Evolutionary conservation across 2,329 filamentous ascomycete species (phyloP).

Genomic region (Trichophyton rubrum): DNA sequence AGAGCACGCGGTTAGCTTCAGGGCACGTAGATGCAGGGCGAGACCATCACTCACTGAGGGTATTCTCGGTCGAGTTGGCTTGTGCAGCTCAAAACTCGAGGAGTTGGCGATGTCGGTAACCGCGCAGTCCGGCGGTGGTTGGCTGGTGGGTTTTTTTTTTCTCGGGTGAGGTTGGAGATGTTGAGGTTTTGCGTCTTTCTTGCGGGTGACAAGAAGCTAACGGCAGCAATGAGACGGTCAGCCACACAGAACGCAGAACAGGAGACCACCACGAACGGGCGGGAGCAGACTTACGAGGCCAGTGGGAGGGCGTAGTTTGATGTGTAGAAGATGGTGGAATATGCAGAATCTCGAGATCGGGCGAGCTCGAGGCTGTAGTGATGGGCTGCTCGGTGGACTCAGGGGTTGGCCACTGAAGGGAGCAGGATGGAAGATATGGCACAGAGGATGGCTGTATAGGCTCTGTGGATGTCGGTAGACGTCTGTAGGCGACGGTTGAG

Average conservation of each 20-base stretch:
- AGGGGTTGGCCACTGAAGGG: neutral
- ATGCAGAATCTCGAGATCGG: neutral
- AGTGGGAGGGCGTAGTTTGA: neutral
- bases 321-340: neutral
- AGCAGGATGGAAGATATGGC: neutral
- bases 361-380: neutral
- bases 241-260: slow-evolving; percentile 4
- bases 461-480: neutral
- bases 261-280: neutral
- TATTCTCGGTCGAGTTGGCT: slow-evolving; percentile 17
- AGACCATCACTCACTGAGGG: slow-evolving; percentile 16
- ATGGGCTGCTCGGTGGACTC: neutral
- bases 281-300: neutral
- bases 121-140: slow-evolving; percentile 23
- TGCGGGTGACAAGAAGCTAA: slow-evolving; percentile 3
- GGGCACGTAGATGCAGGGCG: slow-evolving; percentile 5
- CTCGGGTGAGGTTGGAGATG: slow-evolving; percentile 7
- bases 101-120: slow-evolving; percentile 19
- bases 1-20: slow-evolving; percentile 6
- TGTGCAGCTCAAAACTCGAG: slow-evolving; percentile 12
- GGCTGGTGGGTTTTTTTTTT: slow-evolving; percentile 14
- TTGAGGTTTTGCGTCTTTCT: slow-evolving; percentile 4
- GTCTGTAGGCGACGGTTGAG: no score
- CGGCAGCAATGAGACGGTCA: neutral
- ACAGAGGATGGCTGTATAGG: slow-evolving; percentile 3